Evolutionary conservation across 2,329 filamentous ascomycete species (phyloP).

Genomic region (Claviceps spartinae): DNA sequence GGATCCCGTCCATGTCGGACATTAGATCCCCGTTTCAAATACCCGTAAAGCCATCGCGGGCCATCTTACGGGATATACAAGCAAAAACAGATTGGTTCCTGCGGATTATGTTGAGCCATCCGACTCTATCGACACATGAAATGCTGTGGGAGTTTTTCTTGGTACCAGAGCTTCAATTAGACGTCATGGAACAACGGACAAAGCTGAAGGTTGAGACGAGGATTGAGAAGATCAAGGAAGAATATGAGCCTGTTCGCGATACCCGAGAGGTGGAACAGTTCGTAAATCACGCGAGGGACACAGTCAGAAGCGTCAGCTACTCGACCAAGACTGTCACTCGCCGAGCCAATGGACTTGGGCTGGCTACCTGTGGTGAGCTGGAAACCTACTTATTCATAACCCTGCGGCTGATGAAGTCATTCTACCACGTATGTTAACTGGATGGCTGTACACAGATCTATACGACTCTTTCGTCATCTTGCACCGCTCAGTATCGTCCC

Average conservation of each 20-base stretch:
- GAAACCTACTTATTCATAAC: too few species aligned
- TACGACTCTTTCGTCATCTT: slow-evolving; percentile 49
- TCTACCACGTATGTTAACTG: neutral
- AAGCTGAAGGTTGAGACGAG: slow-evolving; percentile 74
- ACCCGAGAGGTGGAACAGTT: slow-evolving; percentile 86
- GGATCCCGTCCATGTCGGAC: slow-evolving; percentile 68
- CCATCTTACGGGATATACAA: slow-evolving; percentile 78
- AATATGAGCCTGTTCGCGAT: slow-evolving; percentile 73
- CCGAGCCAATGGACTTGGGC: slow-evolving; percentile 59
- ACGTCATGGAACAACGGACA: slow-evolving; percentile 81
- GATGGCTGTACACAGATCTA: slow-evolving; percentile 37
- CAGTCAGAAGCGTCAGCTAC: slow-evolving; percentile 71
- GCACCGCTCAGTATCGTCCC: slow-evolving; percentile 35
- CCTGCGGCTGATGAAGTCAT: neutral
- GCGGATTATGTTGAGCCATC: slow-evolving; percentile 71
- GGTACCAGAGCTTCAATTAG: slow-evolving; percentile 80
- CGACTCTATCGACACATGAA: slow-evolving; percentile 90
- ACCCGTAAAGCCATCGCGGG: slow-evolving; percentile 77
- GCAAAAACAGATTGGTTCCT: slow-evolving; percentile 76
- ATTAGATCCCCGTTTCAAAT: slow-evolving; percentile 84
- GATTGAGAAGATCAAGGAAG: slow-evolving; percentile 73
- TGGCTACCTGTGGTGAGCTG: slow-evolving; percentile 44
- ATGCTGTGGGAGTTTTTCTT: slow-evolving; percentile 98
- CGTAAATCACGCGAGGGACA: slow-evolving; percentile 78
- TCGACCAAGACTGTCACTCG: slow-evolving; percentile 73